Evolutionary conservation across 2,329 filamentous ascomycete species (phyloP).

Genomic region (Cladophialophora bantiana): DNA sequence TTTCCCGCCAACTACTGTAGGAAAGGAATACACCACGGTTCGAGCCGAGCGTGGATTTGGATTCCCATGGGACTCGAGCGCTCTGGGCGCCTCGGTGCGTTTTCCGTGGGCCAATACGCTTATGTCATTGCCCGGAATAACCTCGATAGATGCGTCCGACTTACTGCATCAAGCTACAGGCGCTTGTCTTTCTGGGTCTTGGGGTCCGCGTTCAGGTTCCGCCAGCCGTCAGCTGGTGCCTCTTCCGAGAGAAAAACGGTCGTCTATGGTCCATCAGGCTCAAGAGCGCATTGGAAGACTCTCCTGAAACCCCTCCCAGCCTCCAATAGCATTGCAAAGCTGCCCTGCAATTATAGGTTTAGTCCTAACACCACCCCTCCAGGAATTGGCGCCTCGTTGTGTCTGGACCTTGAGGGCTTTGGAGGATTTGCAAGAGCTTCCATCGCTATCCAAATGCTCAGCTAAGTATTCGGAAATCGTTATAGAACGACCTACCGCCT

Average conservation of each 20-base stretch:
- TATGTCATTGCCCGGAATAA: conserved; percentile 11
- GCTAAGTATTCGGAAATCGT: conserved; percentile 33
- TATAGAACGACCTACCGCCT: conserved; percentile 33
- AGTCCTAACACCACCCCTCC: conserved; percentile 14
- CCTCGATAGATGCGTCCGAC: not conserved
- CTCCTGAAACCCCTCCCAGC: not conserved
- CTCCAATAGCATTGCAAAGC: conserved; percentile 22
- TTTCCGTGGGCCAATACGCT: conserved; percentile 5
- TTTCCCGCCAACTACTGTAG: not conserved
- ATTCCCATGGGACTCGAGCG: not conserved
- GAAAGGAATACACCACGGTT: conserved; percentile 2
- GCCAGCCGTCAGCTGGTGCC: not conserved
- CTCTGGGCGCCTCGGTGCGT: not conserved
- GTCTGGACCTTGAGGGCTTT: conserved; percentile 14
- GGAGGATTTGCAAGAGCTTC: conserved; percentile 23
- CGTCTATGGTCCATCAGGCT: conserved; percentile 16
- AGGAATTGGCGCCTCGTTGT: conserved; percentile 15
- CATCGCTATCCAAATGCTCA: conserved; percentile 32
- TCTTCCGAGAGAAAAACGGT: not conserved
- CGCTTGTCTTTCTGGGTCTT: not conserved
- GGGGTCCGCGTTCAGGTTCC: not conserved
- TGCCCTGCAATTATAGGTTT: conserved; percentile 31
- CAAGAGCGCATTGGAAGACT: not conserved
- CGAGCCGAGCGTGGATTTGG: conserved; percentile 6
- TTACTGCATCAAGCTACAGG: not conserved